Evolutionary conservation across 352 stramenopile species (phyloP).

Genomic region (Pythium utonaiense): DNA sequence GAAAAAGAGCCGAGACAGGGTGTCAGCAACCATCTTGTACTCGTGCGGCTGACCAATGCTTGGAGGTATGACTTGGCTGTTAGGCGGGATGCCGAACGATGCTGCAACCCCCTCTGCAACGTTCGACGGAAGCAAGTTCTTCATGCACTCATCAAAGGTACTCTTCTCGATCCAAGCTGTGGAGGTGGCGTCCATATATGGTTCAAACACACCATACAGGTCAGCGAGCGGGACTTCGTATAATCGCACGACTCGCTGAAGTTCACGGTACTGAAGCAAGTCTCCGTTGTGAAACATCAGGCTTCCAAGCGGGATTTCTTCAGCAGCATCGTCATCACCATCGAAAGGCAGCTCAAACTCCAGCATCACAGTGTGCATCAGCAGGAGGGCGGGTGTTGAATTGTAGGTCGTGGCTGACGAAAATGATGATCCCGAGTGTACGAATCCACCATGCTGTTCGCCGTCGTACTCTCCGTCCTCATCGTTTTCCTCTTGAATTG

Average conservation of each 20-base stretch:
- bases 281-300: conserved; percentile 83
- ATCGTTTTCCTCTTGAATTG: conserved; percentile 52
- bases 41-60: conserved; percentile 67
- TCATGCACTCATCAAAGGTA: conserved; percentile 72
- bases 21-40: conserved; percentile 74
- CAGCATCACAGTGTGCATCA: conserved; percentile 84
- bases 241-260: conserved; percentile 72
- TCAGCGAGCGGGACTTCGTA: conserved; percentile 63
- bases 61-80: conserved; percentile 49
- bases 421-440: conserved; percentile 37
- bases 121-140: conserved; percentile 48
- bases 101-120: conserved; percentile 49
- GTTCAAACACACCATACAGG: conserved; percentile 71
- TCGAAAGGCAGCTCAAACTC: conserved; percentile 82
- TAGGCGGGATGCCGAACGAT: conserved; percentile 61
- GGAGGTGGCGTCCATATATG: conserved; percentile 51
- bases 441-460: conserved; percentile 12
- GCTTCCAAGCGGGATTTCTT: conserved; percentile 59
- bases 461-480: conserved; percentile 52
- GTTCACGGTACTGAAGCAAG: conserved; percentile 75
- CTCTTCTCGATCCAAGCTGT: conserved; percentile 75
- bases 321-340: conserved; percentile 51
- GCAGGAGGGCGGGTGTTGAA: conserved; percentile 58
- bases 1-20: conserved; percentile 76
- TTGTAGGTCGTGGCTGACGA: conserved; percentile 62